These are phyloP conservation scores for Byssochlamys sp. DNA, from an alignment of 2,329 filamentous ascomycete species.

Conservation along the genomic window DNA sequence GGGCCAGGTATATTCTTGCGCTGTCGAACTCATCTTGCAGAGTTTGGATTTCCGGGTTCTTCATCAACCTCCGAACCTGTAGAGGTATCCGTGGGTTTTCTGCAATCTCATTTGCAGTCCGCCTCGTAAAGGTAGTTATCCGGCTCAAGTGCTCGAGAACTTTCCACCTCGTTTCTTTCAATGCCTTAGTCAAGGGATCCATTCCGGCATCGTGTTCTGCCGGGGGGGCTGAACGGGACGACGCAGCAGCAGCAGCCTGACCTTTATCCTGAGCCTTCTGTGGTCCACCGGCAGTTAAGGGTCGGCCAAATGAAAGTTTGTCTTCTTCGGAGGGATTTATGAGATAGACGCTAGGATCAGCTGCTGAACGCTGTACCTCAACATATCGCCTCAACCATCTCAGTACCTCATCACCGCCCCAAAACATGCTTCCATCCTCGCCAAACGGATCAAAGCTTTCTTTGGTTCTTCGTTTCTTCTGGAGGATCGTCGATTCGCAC, in stretches of 20 bases:
- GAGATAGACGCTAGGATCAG: slow-evolving; percentile 83
- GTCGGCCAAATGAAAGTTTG: slow-evolving; percentile 61
- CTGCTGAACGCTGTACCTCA: slow-evolving; percentile 68
- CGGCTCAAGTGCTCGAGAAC: slow-evolving; percentile 94
- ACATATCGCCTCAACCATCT: slow-evolving; percentile 83
- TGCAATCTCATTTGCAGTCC: slow-evolving; percentile 81
- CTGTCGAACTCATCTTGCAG: slow-evolving; percentile 96
- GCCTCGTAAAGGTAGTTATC: slow-evolving; percentile 87
- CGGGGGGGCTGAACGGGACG: slow-evolving; percentile 27
- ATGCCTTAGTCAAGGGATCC: slow-evolving; percentile 85
- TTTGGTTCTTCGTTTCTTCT: slow-evolving; percentile 74
- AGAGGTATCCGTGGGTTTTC: slow-evolving; percentile 87
- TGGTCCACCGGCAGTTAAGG: slow-evolving; percentile 35
- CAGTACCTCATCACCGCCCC: slow-evolving; percentile 92
- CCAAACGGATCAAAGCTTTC: slow-evolving; percentile 88
- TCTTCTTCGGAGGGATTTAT: slow-evolving; percentile 82
- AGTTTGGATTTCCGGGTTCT: slow-evolving; percentile 88
- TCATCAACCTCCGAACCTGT: slow-evolving; percentile 72
- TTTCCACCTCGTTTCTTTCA: slow-evolving; percentile 94
- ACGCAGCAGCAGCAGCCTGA: slow-evolving; percentile 24
- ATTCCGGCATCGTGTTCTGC: slow-evolving; percentile 58
- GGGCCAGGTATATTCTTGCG: slow-evolving; percentile 81
- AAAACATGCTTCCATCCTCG: slow-evolving; percentile 72
- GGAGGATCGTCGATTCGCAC: slow-evolving; percentile 87
- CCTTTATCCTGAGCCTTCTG: slow-evolving; percentile 30